Conservation (phyloP, 2,329 filamentous ascomycete species). For the Alternaria sp. region DNA sequence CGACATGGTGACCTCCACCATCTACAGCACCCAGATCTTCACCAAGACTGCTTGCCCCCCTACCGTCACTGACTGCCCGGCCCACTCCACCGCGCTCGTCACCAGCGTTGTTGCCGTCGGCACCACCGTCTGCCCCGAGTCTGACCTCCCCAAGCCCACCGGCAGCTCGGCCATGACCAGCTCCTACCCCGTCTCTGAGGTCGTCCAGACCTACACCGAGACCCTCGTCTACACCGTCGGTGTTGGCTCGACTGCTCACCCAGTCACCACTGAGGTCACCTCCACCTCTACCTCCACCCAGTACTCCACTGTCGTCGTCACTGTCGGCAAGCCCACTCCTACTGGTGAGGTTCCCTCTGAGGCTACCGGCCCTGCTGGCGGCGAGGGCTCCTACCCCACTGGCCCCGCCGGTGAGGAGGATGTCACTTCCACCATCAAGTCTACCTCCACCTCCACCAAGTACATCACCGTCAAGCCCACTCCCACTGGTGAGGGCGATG, state of each 20-base stretch:
- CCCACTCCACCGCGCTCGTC: slow-evolving; percentile 41
- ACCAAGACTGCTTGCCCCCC: slow-evolving; percentile 30
- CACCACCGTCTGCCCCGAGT: slow-evolving; percentile 53
- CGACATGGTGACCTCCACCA: slow-evolving; percentile 48
- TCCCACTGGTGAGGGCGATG: slow-evolving; percentile 3
- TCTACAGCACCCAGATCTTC: slow-evolving; percentile 53
- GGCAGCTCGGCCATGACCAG: slow-evolving; percentile 22
- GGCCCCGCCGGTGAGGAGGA: slow-evolving; percentile 4
- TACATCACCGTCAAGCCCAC: slow-evolving; percentile 37
- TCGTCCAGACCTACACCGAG: slow-evolving; percentile 46
- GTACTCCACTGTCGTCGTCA: slow-evolving; percentile 42
- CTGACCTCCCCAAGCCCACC: slow-evolving; percentile 19
- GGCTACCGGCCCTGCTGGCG: slow-evolving; percentile 15
- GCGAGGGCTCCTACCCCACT: slow-evolving; percentile 4
- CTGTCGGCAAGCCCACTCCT: slow-evolving; percentile 15
- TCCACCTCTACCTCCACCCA: slow-evolving; percentile 41
- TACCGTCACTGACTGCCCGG: slow-evolving; percentile 13
- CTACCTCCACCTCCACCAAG: slow-evolving; percentile 41
- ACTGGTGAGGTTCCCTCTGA: slow-evolving; percentile 1
- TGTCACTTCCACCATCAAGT: slow-evolving; percentile 46
- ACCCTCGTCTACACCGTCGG: slow-evolving; percentile 54
- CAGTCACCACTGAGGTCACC: slow-evolving; percentile 49
- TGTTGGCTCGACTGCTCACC: slow-evolving; percentile 51
- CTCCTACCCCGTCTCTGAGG: slow-evolving; percentile 32
- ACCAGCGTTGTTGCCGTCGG: slow-evolving; percentile 51